A percentile compares a stretch with the other conserved stretches of the same genome.
Conservation (phyloP, 257 asterid genomes). For the Solanum sparsipilum region DNA sequence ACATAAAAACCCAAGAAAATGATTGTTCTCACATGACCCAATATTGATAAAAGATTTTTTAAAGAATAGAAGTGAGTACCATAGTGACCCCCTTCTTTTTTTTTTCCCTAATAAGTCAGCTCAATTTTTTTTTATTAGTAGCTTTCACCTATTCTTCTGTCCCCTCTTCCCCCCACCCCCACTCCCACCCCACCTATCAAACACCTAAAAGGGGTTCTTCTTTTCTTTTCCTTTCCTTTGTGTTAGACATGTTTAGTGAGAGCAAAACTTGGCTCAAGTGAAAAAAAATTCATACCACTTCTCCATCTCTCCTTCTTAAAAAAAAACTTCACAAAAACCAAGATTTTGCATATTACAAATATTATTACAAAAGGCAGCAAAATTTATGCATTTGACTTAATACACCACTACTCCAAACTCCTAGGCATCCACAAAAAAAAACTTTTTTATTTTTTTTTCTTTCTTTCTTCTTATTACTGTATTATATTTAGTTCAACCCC, state of each 20-base stretch:
- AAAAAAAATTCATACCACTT: slow-evolving; percentile 17
- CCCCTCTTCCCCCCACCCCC: background rate
- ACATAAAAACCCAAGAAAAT: slow-evolving; percentile 45
- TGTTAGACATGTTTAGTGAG: slow-evolving; percentile 29
- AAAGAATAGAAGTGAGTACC: background rate
- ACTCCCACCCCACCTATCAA: background rate
- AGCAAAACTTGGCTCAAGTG: slow-evolving; percentile 17
- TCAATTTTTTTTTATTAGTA: background rate
- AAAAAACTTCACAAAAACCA: background rate
- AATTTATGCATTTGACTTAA: slow-evolving; percentile 4
- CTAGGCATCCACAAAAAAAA: background rate
- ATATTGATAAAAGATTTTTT: slow-evolving; percentile 2
- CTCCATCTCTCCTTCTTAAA: background rate
- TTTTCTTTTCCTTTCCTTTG: slow-evolving; percentile 7
- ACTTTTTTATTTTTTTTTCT: background rate
- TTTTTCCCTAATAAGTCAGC: background rate
- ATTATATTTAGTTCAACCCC: background rate
- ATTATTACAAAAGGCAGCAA: background rate
- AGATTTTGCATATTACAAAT: background rate
- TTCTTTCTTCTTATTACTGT: too few species aligned
- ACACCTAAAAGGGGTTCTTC: background rate
- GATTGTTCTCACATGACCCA: slow-evolving; percentile 71
- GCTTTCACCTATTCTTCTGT: background rate
- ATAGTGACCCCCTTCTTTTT: background rate
- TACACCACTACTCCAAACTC: background rate